Percentiles rank a stretch among this genome's conserved stretches.
phyloP scores from a whole-genome alignment of 2,329 filamentous ascomycete genomes.

The Hirsutella minnesotensis region DNA sequence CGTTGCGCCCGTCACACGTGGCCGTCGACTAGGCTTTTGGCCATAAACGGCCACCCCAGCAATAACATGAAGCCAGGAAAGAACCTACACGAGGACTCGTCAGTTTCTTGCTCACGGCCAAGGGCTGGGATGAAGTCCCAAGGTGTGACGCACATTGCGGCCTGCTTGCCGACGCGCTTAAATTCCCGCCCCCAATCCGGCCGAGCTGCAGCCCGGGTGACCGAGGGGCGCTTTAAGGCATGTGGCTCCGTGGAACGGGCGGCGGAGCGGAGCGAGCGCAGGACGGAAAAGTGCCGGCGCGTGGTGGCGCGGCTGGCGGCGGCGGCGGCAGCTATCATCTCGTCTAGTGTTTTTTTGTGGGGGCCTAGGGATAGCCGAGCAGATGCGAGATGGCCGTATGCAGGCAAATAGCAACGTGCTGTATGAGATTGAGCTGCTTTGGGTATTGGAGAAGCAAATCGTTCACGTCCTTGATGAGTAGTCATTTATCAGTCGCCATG shows the following conservation, averaged over 20 bases:
- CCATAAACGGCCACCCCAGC: slow-evolving; percentile 22
- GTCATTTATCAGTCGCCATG: too few relatives aligned
- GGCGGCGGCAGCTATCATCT: slow-evolving; percentile 16
- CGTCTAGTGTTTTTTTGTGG: neutral
- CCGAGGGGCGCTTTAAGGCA: slow-evolving; percentile 21
- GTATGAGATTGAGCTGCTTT: too few relatives aligned
- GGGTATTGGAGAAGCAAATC: too few relatives aligned
- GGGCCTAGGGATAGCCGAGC: neutral
- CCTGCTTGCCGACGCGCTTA: slow-evolving; percentile 18
- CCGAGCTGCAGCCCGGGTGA: slow-evolving; percentile 13
- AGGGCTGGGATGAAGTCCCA: too few relatives aligned
- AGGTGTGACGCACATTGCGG: slow-evolving; percentile 23
- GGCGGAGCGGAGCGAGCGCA: slow-evolving; percentile 18
- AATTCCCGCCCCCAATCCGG: slow-evolving; percentile 20
- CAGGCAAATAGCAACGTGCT: too few relatives aligned
- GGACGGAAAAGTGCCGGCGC: slow-evolving; percentile 22
- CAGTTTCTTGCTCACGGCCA: neutral
- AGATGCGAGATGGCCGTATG: too few relatives aligned
- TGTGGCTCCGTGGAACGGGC: slow-evolving; percentile 22
- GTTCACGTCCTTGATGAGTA: too few relatives aligned
- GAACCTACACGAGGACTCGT: slow-evolving; percentile 14
- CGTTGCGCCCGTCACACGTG: slow-evolving; percentile 17
- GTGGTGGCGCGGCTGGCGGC: slow-evolving; percentile 16
- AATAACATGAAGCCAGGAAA: slow-evolving; percentile 19
- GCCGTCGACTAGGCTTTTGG: slow-evolving; percentile 17